Conservation (phyloP, 352 stramenopile genomes). For the Globisporangium acanthophoron region DNA sequence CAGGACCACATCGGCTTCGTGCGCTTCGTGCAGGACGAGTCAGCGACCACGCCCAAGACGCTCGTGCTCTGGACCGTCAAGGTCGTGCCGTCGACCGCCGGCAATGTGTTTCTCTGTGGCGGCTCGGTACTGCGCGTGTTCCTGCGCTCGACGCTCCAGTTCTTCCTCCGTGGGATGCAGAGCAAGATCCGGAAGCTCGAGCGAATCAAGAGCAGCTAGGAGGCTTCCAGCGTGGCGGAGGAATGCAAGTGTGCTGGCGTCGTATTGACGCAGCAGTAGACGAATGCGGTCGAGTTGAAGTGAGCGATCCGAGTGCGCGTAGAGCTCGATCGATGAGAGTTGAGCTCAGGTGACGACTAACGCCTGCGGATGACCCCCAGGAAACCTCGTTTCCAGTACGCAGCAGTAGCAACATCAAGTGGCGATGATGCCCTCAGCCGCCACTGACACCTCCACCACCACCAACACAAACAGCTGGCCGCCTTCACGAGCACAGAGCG, state of each 20-base stretch:
- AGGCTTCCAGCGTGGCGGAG: neutral
- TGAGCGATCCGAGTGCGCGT: no score
- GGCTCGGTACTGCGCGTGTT: constrained; percentile 26
- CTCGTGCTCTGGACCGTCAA: constrained; percentile 51
- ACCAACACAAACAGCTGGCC: constrained; percentile 1
- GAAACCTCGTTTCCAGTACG: no score
- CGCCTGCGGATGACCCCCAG: no score
- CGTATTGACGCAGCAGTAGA: no score
- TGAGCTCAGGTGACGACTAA: no score
- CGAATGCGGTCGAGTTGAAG: no score
- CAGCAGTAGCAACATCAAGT: no score
- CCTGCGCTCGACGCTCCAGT: constrained; percentile 28
- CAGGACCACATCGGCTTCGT: constrained; percentile 46
- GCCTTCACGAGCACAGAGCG: neutral
- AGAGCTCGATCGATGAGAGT: no score
- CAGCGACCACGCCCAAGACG: constrained; percentile 15
- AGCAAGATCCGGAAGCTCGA: constrained; percentile 5
- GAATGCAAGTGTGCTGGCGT: constrained; percentile 1
- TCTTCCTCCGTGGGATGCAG: constrained; percentile 20
- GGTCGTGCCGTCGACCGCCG: constrained; percentile 26
- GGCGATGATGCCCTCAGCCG: no score
- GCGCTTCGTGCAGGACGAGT: constrained; percentile 48
- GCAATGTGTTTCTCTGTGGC: constrained; percentile 46
- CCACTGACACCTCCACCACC: constrained; percentile 1
- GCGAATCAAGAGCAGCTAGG: neutral